phyloP scores from a whole-genome alignment of 148 eudicot species.

The Chenopodium suecicum region DNA sequence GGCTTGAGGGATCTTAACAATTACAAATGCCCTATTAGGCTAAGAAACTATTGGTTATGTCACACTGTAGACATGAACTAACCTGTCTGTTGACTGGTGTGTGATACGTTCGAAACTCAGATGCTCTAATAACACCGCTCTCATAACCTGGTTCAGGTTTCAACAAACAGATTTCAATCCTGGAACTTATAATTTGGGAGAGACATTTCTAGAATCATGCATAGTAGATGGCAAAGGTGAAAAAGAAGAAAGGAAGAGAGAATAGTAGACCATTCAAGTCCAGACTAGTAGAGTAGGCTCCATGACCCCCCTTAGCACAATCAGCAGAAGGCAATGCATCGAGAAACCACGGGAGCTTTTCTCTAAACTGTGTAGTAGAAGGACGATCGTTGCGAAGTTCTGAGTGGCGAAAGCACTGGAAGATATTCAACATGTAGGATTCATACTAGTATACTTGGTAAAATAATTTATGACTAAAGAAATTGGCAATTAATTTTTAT shows the following conservation, averaged over 20 bases:
- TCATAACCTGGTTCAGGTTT: slow-evolving; percentile 43
- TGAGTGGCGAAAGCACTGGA: slow-evolving; percentile 66
- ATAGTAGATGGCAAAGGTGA: not conserved
- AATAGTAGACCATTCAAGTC: slow-evolving; percentile 50
- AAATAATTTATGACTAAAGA: not conserved
- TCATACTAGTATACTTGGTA: slow-evolving; percentile 1
- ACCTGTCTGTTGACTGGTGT: slow-evolving; percentile 68
- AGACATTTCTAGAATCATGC: not conserved
- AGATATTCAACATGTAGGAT: slow-evolving; percentile 16
- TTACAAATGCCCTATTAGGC: not conserved
- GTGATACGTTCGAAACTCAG: slow-evolving; percentile 71
- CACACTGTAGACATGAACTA: slow-evolving; percentile 12
- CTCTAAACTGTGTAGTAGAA: slow-evolving; percentile 56
- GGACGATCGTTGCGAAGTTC: slow-evolving; percentile 68
- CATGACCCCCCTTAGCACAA: slow-evolving; percentile 86
- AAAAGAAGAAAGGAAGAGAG: not conserved
- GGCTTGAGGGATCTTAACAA: not conserved
- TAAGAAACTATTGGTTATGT: not conserved
- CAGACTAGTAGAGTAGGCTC: slow-evolving; percentile 67
- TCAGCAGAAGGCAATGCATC: slow-evolving; percentile 71
- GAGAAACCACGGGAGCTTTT: slow-evolving; percentile 74
- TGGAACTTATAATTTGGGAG: not conserved
- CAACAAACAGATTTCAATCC: slow-evolving; percentile 9
- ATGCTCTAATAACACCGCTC: slow-evolving; percentile 56
- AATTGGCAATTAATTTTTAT: not conserved